Evolutionary conservation across 495 filamentous ascomycete species (phyloP).

Genomic region (Pseudomonodictys pantanalensis): DNA sequence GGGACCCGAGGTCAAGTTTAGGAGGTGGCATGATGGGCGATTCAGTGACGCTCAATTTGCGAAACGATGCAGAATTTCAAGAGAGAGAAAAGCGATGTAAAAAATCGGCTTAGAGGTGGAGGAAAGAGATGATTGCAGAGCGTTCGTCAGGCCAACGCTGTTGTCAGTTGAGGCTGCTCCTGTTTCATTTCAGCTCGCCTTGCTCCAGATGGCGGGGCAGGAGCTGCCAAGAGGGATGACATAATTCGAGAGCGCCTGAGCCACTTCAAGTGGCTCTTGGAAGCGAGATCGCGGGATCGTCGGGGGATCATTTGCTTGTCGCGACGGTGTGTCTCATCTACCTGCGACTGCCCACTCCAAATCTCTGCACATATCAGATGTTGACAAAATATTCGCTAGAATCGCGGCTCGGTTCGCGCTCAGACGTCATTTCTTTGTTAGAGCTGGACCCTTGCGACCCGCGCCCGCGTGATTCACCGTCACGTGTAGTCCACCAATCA

Average conservation of each 20-base stretch:
- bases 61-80: not conserved
- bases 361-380: too few species aligned
- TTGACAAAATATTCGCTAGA: too few species aligned
- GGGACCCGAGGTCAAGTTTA: constrained; percentile 12
- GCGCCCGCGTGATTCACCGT: not conserved
- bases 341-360: too few species aligned
- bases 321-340: too few species aligned
- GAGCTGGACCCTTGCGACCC: too few species aligned
- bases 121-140: not conserved
- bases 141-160: not conserved
- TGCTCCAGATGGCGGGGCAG: constrained; percentile 4
- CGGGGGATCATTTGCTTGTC: too few species aligned
- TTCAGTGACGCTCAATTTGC: too few species aligned
- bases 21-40: constrained; percentile 23
- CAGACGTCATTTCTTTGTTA: too few species aligned
- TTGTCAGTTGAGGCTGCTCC: constrained; percentile 1
- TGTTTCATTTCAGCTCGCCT: constrained; percentile 11
- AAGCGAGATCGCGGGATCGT: not conserved
- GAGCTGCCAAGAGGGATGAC: not conserved
- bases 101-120: not conserved
- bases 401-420: too few species aligned
- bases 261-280: not conserved
- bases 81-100: not conserved
- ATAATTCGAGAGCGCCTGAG: not conserved
- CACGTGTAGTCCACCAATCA: constrained; percentile 10